These are phyloP conservation scores for Verticillium dahliae DNA, from an alignment of 2,329 filamentous ascomycete species.

Conservation along the genomic window DNA sequence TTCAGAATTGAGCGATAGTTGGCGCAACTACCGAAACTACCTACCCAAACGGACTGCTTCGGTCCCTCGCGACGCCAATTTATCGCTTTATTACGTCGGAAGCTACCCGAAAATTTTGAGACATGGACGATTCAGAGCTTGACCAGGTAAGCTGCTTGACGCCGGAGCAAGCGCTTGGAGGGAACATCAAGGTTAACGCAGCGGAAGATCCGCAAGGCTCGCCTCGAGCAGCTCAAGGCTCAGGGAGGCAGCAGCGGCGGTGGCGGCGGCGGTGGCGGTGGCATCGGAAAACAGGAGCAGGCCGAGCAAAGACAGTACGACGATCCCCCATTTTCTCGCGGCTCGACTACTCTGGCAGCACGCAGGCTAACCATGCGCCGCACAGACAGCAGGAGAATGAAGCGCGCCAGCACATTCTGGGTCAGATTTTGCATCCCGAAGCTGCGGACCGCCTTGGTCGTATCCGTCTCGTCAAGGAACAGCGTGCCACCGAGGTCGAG, in stretches of 20 bases:
- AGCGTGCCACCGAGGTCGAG: slow-evolving; percentile 83
- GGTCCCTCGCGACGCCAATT: background rate
- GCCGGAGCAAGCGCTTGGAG: background rate
- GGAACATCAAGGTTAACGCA: background rate
- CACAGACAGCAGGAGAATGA: slow-evolving; percentile 49
- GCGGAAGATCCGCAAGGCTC: slow-evolving; percentile 76
- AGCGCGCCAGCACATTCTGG: slow-evolving; percentile 69
- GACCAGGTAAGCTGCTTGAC: slow-evolving; percentile 24
- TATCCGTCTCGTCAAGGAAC: slow-evolving; percentile 92
- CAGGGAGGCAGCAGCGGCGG: slow-evolving; percentile 47
- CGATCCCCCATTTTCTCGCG: background rate
- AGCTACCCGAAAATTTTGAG: background rate
- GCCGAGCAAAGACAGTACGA: slow-evolving; percentile 45
- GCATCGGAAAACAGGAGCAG: slow-evolving; percentile 54
- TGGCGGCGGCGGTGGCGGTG: slow-evolving; percentile 26
- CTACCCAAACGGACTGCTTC: too few relatives aligned
- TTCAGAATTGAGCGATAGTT: background rate
- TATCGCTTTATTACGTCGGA: background rate
- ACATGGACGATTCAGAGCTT: slow-evolving; percentile 37
- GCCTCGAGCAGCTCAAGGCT: slow-evolving; percentile 87
- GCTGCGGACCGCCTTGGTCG: slow-evolving; percentile 88
- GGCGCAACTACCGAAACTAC: background rate
- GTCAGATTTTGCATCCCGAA: slow-evolving; percentile 90
- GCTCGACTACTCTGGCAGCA: background rate
- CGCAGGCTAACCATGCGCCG: slow-evolving; percentile 11